Conservation (phyloP, 371 early-diverging fungal species). For the Mitosporidium daphniae region DNA sequence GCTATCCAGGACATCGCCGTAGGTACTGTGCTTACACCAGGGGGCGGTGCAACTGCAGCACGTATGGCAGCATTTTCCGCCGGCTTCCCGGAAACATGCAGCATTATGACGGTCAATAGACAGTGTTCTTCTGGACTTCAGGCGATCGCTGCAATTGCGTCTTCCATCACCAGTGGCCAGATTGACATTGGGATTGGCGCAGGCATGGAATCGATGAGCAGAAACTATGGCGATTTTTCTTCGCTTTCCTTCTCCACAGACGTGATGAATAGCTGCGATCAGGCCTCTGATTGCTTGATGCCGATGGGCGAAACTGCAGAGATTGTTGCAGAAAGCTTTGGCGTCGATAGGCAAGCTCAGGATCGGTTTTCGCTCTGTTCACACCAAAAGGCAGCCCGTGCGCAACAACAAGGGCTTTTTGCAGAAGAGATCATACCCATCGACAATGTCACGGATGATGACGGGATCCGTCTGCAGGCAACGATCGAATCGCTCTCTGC, state of each 20-base stretch:
- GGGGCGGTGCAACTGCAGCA: conserved; percentile 54
- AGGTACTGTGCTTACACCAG: conserved; percentile 59
- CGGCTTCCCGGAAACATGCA: conserved; percentile 23
- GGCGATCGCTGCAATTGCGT: conserved; percentile 50
- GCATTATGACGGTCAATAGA: conserved; percentile 58
- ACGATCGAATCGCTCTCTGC: conserved; percentile 36
- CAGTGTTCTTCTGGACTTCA: conserved; percentile 87
- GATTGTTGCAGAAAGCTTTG: conserved; percentile 55
- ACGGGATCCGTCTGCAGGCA: conserved; percentile 50
- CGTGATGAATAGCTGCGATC: too few relatives aligned
- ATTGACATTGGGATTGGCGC: conserved; percentile 84
- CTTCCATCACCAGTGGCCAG: conserved; percentile 48
- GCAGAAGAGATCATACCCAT: conserved; percentile 53
- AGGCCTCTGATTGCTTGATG: conserved; percentile 5
- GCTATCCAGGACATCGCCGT: conserved; percentile 68
- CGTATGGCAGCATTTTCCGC: conserved; percentile 77
- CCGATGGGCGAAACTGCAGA: conserved; percentile 50
- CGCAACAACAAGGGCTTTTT: conserved; percentile 58
- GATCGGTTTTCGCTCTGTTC: conserved; percentile 47
- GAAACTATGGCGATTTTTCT: conserved; percentile 62
- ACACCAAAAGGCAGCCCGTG: conserved; percentile 32
- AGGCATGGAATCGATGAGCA: conserved; percentile 87
- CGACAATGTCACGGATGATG: conserved; percentile 29
- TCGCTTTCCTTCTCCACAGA: too few relatives aligned
- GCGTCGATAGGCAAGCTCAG: conserved; percentile 34